phyloP scores from a whole-genome alignment of 768 basidiomycete genomes.

The Suillus americanus region DNA sequence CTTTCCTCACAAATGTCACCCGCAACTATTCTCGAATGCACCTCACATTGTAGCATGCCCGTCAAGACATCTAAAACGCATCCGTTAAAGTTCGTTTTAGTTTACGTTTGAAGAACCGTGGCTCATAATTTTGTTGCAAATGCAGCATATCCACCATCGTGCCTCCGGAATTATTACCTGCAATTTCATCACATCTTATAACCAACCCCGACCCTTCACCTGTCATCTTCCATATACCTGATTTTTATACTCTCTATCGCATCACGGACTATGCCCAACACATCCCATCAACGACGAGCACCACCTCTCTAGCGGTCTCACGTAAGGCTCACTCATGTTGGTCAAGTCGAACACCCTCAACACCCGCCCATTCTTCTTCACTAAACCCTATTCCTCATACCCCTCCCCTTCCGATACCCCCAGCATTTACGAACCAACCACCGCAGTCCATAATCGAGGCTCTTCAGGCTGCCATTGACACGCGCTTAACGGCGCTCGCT shows the following conservation, averaged over 20 bases:
- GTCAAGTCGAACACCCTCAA: constrained; percentile 38
- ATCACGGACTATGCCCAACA: constrained; percentile 43
- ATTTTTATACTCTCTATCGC: constrained; percentile 31
- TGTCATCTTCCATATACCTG: constrained; percentile 37
- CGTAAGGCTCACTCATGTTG: constrained; percentile 37
- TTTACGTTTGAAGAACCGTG: not conserved
- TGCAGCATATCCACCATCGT: constrained; percentile 56
- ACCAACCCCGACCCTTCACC: constrained; percentile 20
- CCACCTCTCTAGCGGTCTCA: constrained; percentile 13
- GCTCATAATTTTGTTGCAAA: not conserved
- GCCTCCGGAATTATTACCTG: constrained; percentile 46
- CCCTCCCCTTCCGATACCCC: constrained; percentile 11
- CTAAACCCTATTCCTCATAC: constrained; percentile 18
- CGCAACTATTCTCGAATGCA: constrained; percentile 8
- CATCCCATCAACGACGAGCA: constrained; percentile 40
- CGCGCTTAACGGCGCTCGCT: constrained; percentile 14
- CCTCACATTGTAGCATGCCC: constrained; percentile 1
- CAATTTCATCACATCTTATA: constrained; percentile 39
- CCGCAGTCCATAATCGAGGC: constrained; percentile 22
- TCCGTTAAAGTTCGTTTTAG: constrained; percentile 72
- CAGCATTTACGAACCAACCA: constrained; percentile 1
- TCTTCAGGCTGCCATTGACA: constrained; percentile 22
- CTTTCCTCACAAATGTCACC: constrained; percentile 29
- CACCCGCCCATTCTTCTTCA: constrained; percentile 16
- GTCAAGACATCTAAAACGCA: constrained; percentile 78